Percentiles rank a stretch among this genome's conserved stretches.
phyloP scores from a whole-genome alignment of 208 protist genomes.

The Novymonas esmeraldas region DNA sequence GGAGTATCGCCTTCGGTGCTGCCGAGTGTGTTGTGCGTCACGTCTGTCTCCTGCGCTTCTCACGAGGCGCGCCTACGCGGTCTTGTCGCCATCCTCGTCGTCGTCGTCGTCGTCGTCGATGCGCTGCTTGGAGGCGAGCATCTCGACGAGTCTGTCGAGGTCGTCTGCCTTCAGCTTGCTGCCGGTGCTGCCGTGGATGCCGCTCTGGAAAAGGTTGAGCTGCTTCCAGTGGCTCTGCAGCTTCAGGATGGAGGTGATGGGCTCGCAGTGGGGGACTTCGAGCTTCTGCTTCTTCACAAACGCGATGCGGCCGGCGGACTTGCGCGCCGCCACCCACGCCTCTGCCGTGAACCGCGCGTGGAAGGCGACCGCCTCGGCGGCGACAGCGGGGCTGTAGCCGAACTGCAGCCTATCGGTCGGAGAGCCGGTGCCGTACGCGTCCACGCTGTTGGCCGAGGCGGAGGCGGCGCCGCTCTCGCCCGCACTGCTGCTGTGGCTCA shows the following conservation, averaged over 20 bases:
- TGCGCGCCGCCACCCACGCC: slow-evolving; percentile 52
- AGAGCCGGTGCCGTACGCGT: slow-evolving; percentile 76
- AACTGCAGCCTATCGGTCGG: slow-evolving; percentile 89
- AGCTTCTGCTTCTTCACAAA: slow-evolving; percentile 70
- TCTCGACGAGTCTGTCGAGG: slow-evolving; percentile 73
- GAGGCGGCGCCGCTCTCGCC: slow-evolving; percentile 1
- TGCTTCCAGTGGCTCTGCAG: slow-evolving; percentile 76
- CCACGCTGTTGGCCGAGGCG: slow-evolving; percentile 16
- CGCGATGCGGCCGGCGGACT: slow-evolving; percentile 21
- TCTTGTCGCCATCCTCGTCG: too few species aligned
- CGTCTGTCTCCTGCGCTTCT: not conserved
- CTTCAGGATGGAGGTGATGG: slow-evolving; percentile 75
- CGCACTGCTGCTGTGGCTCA: slow-evolving; percentile 18
- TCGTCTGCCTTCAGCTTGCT: slow-evolving; percentile 32
- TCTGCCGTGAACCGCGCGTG: slow-evolving; percentile 48
- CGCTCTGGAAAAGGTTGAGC: slow-evolving; percentile 54
- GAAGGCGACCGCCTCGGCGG: slow-evolving; percentile 82
- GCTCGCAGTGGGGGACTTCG: slow-evolving; percentile 61
- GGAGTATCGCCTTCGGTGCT: too few species aligned
- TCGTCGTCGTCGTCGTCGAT: slow-evolving; percentile 30
- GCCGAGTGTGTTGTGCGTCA: too few species aligned
- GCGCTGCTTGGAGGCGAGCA: slow-evolving; percentile 74
- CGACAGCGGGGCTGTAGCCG: slow-evolving; percentile 72
- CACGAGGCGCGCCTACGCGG: too few species aligned
- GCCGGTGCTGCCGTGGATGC: slow-evolving; percentile 28